phyloP scores from a whole-genome alignment of 768 basidiomycete genomes.

The Agrocybe praecox region DNA sequence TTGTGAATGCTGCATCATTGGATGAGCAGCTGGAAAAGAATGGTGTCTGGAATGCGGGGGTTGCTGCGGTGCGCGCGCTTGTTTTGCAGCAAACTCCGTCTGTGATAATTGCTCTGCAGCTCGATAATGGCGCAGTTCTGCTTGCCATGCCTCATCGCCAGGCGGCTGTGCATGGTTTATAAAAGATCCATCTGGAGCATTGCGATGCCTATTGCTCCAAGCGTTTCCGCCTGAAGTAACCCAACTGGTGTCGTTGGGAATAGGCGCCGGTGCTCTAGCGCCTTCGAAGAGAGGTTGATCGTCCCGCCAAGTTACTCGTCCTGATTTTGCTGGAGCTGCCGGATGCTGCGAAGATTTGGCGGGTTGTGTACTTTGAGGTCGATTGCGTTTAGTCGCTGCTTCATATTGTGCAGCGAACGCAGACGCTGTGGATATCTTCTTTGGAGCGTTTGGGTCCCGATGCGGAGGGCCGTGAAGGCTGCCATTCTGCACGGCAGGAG shows the following conservation, averaged over 20 bases:
- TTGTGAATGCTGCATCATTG: constrained; percentile 4
- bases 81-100: constrained; percentile 1
- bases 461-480: constrained; percentile 12
- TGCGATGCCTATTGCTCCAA: constrained; percentile 26
- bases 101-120: constrained; percentile 7
- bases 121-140: constrained; percentile 13
- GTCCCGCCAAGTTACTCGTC: constrained; percentile 22
- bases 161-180: constrained; percentile 18
- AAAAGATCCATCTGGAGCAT: constrained; percentile 14
- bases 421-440: constrained; percentile 24
- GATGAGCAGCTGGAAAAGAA: constrained; percentile 18
- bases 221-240: constrained; percentile 26
- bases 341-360: constrained; percentile 10
- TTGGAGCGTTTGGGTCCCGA: constrained; percentile 9
- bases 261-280: constrained; percentile 16
- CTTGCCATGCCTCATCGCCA: constrained; percentile 18
- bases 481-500: constrained; percentile 13
- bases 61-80: constrained; percentile 1
- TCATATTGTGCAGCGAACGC: constrained; percentile 21
- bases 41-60: constrained; percentile 23
- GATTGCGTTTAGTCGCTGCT: constrained; percentile 5
- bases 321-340: constrained; percentile 7
- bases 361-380: constrained; percentile 1
- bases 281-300: constrained; percentile 19
- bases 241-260: constrained; percentile 25